Conservation (phyloP, 2,329 filamentous ascomycete species). For the Nannizziopsis arthrosporioides region DNA sequence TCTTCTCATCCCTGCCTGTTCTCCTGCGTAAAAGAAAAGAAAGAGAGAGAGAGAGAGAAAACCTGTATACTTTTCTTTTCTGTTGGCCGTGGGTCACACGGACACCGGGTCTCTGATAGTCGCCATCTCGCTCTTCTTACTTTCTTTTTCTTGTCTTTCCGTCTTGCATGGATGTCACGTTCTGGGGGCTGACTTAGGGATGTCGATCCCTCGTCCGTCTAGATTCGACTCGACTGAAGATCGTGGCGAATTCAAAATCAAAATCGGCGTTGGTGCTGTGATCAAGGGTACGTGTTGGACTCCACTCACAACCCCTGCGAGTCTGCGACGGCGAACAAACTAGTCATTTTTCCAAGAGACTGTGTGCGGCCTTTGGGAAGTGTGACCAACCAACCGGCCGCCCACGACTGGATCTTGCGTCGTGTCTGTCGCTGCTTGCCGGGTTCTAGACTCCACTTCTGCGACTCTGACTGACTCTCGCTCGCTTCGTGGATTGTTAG, state of each 20-base stretch:
- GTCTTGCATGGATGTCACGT: not conserved
- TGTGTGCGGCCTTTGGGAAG: too few species aligned
- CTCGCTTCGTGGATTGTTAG: constrained; percentile 33
- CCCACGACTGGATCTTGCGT: too few species aligned
- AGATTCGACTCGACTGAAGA: constrained; percentile 79
- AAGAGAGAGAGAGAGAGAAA: not conserved
- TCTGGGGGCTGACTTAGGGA: too few species aligned
- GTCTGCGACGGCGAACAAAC: not conserved
- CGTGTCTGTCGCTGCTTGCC: too few species aligned
- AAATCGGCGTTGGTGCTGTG: constrained; percentile 72
- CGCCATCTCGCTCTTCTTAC: not conserved
- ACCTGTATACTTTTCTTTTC: not conserved
- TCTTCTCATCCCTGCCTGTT: not conserved
- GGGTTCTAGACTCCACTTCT: not conserved
- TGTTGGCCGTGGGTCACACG: not conserved
- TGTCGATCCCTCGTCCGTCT: not conserved
- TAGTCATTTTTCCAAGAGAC: not conserved
- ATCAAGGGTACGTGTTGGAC: constrained; percentile 57
- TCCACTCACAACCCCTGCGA: not conserved
- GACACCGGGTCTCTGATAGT: not conserved
- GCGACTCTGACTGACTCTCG: not conserved
- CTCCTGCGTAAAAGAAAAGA: not conserved
- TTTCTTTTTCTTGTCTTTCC: constrained; percentile 7
- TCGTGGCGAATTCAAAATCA: constrained; percentile 61
- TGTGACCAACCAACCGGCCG: too few species aligned